These are phyloP conservation scores for Coemansia sp. DNA, from an alignment of 192 early-diverging fungal species.

Conservation along the genomic window DNA sequence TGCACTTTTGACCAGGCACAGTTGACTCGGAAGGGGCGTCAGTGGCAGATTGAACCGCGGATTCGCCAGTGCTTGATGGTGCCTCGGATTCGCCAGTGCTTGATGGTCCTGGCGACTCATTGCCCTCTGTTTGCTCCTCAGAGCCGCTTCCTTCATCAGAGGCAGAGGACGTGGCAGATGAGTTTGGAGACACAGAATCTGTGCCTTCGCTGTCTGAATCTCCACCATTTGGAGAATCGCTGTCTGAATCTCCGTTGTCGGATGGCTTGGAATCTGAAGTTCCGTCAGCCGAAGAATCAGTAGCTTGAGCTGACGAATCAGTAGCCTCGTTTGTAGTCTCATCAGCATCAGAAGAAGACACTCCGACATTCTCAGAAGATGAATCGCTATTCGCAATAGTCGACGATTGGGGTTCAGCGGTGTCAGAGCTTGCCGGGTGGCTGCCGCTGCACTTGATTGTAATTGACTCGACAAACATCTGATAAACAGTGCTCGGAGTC, in stretches of 20 bases:
- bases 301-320: not conserved
- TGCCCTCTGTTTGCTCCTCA: too few relatives aligned
- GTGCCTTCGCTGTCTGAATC: not conserved
- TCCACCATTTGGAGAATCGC: not conserved
- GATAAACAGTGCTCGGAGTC: conserved; percentile 44
- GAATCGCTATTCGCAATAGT: not conserved
- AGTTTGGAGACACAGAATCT: not conserved
- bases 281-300: not conserved
- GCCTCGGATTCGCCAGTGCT: too few relatives aligned
- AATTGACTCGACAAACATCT: conserved; percentile 59
- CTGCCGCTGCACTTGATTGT: conserved; percentile 51
- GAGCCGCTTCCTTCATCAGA: too few relatives aligned
- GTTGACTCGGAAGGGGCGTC: not conserved
- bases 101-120: too few relatives aligned
- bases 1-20: not conserved
- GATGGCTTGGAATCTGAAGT: not conserved
- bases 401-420: not conserved
- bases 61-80: too few relatives aligned
- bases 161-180: too few relatives aligned
- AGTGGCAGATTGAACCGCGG: not conserved
- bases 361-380: not conserved
- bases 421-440: not conserved
- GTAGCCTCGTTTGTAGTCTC: not conserved
- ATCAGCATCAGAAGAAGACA: not conserved
- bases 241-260: not conserved